phyloP scores from a whole-genome alignment of 495 filamentous ascomycete genomes.

The Hyaloscypha bicolor region DNA sequence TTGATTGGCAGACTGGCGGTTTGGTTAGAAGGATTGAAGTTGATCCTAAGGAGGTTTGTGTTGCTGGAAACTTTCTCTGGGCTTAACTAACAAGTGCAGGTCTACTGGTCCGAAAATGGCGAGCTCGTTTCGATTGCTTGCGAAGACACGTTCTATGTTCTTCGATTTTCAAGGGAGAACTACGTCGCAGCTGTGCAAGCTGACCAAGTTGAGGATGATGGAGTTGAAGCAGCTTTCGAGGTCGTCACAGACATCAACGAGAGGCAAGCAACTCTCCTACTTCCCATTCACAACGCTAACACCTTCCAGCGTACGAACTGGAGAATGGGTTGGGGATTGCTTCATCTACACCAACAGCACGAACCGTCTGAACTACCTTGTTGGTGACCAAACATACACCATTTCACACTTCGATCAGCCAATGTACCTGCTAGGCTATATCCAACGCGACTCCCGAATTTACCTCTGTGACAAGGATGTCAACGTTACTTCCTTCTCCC shows the following conservation, averaged over 20 bases:
- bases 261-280: constrained; percentile 48
- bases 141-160: constrained; percentile 93
- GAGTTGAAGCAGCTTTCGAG: constrained; percentile 96
- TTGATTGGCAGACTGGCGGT: constrained; percentile 90
- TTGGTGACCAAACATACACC: constrained; percentile 98
- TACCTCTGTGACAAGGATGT: constrained; percentile 97
- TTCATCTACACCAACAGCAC: constrained; percentile 98
- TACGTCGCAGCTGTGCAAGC: constrained; percentile 80
- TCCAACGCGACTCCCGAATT: constrained; percentile 88
- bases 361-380: constrained; percentile 96
- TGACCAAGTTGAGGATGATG: constrained; percentile 88
- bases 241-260: constrained; percentile 94
- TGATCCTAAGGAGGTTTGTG: constrained; percentile 73
- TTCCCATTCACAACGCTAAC: background rate
- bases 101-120: constrained; percentile 97
- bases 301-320: constrained; percentile 75
- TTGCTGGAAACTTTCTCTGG: constrained; percentile 13
- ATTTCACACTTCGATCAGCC: constrained; percentile 94
- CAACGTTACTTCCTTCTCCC: constrained; percentile 82
- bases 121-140: constrained; percentile 92
- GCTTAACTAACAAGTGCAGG: constrained; percentile 46
- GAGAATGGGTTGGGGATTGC: constrained; percentile 97
- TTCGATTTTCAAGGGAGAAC: constrained; percentile 86
- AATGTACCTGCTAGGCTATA: constrained; percentile 94
- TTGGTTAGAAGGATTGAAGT: constrained; percentile 95